Evolutionary conservation across 441 rosid species (phyloP), one percentile per base, ranked within the genome.

Genomic region (Brassica hybrid): DNA sequence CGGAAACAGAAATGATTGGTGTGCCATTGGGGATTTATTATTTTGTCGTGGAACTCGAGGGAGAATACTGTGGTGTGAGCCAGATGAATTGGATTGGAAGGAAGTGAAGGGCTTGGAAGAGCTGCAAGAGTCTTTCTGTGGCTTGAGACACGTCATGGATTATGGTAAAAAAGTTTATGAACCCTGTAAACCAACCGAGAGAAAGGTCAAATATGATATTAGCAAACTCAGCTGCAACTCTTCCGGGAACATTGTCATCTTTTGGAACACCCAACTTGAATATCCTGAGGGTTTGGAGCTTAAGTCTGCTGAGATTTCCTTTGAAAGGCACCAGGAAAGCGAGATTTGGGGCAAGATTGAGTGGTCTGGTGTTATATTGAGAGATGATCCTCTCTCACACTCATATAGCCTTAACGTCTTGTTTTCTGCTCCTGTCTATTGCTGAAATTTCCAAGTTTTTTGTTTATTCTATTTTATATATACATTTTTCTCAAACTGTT

Each of bases 251-350:
- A 45, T 45, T 13, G 16, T 45, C 54, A 45, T 45, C 54, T 45
- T 45, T 45, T 45, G 54, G 54, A 45, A 45, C 16, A 45, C 7
- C 2, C 54, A 45, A 6, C 54, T 45, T 45, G 54, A 45, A 13
- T 45, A 45, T 45, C 54, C 54, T 45, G 54, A 48, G 54, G 54
- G 54, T 48, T 48, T 48, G 54, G 54, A 48, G 54, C 54, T 48
- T 5, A 48, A 6, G 52, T 45, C 52, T 45, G 52, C 52, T 4
- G 16, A 45, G 54, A 48, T 48, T 48, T 48, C 7, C 16, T 13
- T 48, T 0, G 17, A 48, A 2, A 48, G 54, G 16, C 54, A 48
- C 13, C 7, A n/a, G 17, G 16, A 1, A 48, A n/a, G 17, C 16
- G 17, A 48, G 54, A 48, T 48, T 48, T n/a, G 54, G 54, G 54